Evolutionary conservation across 2,329 filamentous ascomycete genomes (phyloP).

Genomic region (Lachnellula suecica): DNA sequence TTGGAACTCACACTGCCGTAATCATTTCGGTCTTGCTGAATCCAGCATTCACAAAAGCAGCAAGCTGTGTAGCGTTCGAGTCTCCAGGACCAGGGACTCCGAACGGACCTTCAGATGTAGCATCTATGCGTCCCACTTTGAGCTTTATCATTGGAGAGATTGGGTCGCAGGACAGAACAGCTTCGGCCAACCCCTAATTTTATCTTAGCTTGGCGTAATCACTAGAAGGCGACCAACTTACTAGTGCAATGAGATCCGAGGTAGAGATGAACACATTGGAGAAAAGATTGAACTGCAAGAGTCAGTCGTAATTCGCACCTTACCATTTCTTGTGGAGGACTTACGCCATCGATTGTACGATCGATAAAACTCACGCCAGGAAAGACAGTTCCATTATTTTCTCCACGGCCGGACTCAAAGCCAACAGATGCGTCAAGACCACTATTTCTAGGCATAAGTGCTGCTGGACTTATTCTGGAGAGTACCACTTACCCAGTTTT

Average conservation of each 20-base stretch:
- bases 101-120: slow-evolving; percentile 10
- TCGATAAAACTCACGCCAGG: slow-evolving; percentile 9
- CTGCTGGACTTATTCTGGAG: not conserved
- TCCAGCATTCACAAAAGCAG: slow-evolving; percentile 14
- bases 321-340: not conserved
- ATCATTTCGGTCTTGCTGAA: slow-evolving; percentile 14
- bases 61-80: slow-evolving; percentile 1
- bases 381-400: slow-evolving; percentile 20
- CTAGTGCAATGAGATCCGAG: slow-evolving; percentile 14
- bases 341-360: slow-evolving; percentile 6
- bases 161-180: slow-evolving; percentile 10
- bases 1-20: slow-evolving; percentile 7
- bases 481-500: slow-evolving; percentile 14
- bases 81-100: slow-evolving; percentile 17
- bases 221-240: too few species aligned
- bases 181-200: slow-evolving; percentile 9
- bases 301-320: not conserved
- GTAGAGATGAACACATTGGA: slow-evolving; percentile 7
- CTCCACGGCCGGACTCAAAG: slow-evolving; percentile 15
- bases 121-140: slow-evolving; percentile 15
- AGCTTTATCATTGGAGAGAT: slow-evolving; percentile 8
- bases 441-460: slow-evolving; percentile 3
- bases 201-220: not conserved
- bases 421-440: slow-evolving; percentile 22
- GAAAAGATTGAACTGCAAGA: slow-evolving; percentile 1